These are phyloP conservation scores for Cephaloascus albidus DNA, from an alignment of 805 yeast species.

Conservation along the genomic window DNA sequence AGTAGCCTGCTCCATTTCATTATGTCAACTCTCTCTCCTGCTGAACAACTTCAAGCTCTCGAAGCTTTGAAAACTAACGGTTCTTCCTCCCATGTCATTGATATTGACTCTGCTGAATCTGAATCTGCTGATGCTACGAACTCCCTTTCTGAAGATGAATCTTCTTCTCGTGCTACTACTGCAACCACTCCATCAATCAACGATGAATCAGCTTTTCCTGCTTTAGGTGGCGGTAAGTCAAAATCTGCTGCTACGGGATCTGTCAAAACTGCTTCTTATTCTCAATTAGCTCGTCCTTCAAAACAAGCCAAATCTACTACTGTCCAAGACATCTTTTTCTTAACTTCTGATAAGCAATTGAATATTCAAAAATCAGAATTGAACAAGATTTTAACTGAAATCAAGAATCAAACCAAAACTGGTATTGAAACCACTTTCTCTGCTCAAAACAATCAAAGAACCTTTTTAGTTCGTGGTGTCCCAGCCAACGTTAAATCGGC, in stretches of 20 bases:
- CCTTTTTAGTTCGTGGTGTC: constrained; percentile 74
- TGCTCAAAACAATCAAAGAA: constrained; percentile 64
- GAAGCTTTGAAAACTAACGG: neutral
- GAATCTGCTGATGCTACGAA: neutral
- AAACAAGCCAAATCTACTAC: constrained; percentile 34
- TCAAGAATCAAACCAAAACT: constrained; percentile 53
- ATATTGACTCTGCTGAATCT: neutral
- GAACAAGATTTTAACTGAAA: constrained; percentile 51
- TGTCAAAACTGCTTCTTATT: constrained; percentile 6
- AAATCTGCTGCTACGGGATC: neutral
- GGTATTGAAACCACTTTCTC: constrained; percentile 79
- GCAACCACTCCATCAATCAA: constrained; percentile 28
- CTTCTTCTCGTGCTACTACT: constrained; percentile 1
- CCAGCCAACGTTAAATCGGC: constrained; percentile 59
- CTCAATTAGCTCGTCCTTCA: neutral
- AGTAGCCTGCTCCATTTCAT: no score
- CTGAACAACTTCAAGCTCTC: neutral
- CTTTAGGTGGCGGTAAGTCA: constrained; percentile 40
- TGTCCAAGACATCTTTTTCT: constrained; percentile 72
- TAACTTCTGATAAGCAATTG: constrained; percentile 61
- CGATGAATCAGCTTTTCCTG: constrained; percentile 56
- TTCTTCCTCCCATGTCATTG: neutral
- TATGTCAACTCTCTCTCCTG: neutral
- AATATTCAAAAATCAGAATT: constrained; percentile 56
- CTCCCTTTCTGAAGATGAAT: neutral